These are phyloP conservation scores for Psilocybe tampanensis DNA, from an alignment of 768 basidiomycete species.

Conservation along the genomic window DNA sequence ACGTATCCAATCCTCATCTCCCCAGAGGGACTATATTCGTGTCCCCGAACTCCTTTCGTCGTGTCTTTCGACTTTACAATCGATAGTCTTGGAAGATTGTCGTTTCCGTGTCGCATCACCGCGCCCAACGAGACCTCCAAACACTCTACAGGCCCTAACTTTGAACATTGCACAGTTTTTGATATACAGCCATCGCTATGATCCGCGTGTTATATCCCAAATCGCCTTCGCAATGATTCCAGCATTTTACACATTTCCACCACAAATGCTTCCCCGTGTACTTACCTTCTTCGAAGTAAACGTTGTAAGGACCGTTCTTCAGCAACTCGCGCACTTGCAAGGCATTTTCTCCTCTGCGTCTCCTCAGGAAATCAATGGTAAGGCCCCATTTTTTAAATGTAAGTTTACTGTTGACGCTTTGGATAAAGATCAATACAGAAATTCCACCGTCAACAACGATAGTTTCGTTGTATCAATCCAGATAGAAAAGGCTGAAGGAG, in stretches of 20 bases:
- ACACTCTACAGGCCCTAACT: conserved; percentile 71
- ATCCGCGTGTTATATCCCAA: conserved; percentile 53
- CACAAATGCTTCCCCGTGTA: conserved; percentile 63
- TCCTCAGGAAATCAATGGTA: background rate
- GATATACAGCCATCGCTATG: conserved; percentile 52
- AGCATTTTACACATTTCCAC: conserved; percentile 68
- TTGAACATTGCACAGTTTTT: conserved; percentile 76
- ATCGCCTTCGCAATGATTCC: conserved; percentile 75
- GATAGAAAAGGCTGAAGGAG: conserved; percentile 52
- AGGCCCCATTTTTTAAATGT: background rate
- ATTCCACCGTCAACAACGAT: conserved; percentile 6
- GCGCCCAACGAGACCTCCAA: conserved; percentile 68
- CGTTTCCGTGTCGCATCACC: conserved; percentile 62
- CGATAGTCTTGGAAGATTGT: conserved; percentile 71
- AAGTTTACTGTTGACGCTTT: too few species aligned
- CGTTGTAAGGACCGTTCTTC: conserved; percentile 56
- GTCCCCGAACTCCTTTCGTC: conserved; percentile 57
- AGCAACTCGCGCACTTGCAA: conserved; percentile 34
- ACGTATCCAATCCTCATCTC: conserved; percentile 57
- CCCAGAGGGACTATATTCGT: conserved; percentile 30
- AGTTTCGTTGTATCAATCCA: conserved; percentile 58
- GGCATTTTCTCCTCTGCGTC: background rate
- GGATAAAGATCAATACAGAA: background rate
- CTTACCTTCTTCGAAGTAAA: conserved; percentile 70
- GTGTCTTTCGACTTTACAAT: conserved; percentile 63